These are phyloP conservation scores for Eimeria sp. DNA, from an alignment of 169 alveolate species.

Conservation along the genomic window DNA sequence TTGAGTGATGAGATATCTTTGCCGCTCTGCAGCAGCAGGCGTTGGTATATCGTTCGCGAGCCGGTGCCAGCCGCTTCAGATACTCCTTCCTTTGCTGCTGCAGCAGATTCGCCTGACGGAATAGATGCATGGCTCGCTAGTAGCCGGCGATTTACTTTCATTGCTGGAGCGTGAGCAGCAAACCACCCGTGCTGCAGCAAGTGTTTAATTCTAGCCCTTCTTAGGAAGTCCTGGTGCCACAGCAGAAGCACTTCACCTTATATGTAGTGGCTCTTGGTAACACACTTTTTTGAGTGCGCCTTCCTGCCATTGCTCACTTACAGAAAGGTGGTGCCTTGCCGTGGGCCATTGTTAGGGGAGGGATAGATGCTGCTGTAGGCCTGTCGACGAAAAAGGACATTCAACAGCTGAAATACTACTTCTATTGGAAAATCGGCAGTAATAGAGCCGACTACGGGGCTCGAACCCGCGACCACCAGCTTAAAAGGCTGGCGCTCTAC, in stretches of 20 bases:
- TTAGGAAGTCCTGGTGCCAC: slow-evolving; percentile 46
- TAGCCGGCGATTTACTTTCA: slow-evolving; percentile 61
- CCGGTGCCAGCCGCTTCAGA: slow-evolving; percentile 15
- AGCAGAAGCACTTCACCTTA: neutral
- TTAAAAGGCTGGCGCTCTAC: slow-evolving; percentile 99
- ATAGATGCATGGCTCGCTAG: no score
- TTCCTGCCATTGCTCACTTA: no score
- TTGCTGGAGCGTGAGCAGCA: slow-evolving; percentile 63
- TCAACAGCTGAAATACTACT: no score
- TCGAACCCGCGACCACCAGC: slow-evolving; percentile 99
- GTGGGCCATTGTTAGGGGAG: no score
- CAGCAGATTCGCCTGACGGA: slow-evolving; percentile 25
- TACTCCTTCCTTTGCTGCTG: slow-evolving; percentile 38
- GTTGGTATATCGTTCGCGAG: neutral
- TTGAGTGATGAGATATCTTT: slow-evolving; percentile 29
- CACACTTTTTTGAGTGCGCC: no score
- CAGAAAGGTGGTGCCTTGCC: no score
- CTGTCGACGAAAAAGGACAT: no score
- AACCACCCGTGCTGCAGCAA: slow-evolving; percentile 73
- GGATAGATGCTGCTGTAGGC: no score
- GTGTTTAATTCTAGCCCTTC: slow-evolving; percentile 45
- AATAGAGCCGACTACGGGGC: slow-evolving; percentile 96
- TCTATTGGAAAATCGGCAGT: no score
- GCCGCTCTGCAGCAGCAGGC: neutral
- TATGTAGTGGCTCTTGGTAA: no score